Conservation (phyloP, 352 stramenopile species). For the Pythium brachiatum region DNA sequence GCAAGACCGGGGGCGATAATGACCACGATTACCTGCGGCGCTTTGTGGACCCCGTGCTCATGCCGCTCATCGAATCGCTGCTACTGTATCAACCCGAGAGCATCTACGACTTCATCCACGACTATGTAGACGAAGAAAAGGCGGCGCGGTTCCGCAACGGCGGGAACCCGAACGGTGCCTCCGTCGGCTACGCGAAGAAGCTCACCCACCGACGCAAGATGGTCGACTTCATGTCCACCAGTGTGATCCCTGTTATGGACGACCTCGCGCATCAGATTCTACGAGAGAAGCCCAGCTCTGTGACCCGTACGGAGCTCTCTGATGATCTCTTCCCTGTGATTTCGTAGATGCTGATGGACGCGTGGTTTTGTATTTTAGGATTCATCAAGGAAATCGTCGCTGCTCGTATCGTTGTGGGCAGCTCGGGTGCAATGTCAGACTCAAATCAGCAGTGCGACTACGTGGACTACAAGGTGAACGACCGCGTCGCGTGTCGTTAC, state of each 20-base stretch:
- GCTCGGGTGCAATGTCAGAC: slow-evolving; percentile 19
- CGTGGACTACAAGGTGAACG: slow-evolving; percentile 35
- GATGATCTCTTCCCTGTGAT: too few relatives aligned
- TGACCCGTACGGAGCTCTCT: slow-evolving; percentile 36
- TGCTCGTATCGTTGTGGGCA: slow-evolving; percentile 47
- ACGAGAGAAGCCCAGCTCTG: slow-evolving; percentile 61
- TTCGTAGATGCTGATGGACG: too few relatives aligned
- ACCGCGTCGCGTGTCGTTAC: slow-evolving; percentile 62
- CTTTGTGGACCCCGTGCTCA: slow-evolving; percentile 77
- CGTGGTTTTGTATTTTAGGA: slow-evolving; percentile 18
- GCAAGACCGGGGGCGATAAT: slow-evolving; percentile 37
- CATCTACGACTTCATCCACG: slow-evolving; percentile 80
- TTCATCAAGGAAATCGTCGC: slow-evolving; percentile 68
- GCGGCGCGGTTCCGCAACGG: slow-evolving; percentile 32
- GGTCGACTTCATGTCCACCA: slow-evolving; percentile 84
- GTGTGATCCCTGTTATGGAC: slow-evolving; percentile 82
- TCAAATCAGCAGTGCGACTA: slow-evolving; percentile 45
- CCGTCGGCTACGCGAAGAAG: slow-evolving; percentile 59
- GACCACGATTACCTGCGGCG: slow-evolving; percentile 81
- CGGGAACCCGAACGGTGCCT: slow-evolving; percentile 16
- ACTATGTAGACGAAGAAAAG: slow-evolving; percentile 71
- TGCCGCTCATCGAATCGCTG: slow-evolving; percentile 78
- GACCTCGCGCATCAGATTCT: slow-evolving; percentile 79
- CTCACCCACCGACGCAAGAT: slow-evolving; percentile 71
- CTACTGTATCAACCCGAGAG: slow-evolving; percentile 76